phyloP scores from a whole-genome alignment of 495 filamentous ascomycete species.

The Neurospora sp. region DNA sequence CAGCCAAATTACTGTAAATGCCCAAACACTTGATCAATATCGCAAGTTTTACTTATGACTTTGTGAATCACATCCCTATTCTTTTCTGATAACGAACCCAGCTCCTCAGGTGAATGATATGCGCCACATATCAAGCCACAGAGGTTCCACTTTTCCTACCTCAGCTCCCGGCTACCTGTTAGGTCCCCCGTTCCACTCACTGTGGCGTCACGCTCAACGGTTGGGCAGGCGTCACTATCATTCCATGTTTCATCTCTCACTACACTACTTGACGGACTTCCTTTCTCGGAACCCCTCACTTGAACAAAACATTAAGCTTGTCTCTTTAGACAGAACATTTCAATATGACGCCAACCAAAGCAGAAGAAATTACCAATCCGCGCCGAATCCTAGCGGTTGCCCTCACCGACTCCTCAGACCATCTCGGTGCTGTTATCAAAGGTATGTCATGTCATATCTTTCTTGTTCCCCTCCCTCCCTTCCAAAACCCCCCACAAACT shows the following conservation, averaged over 20 bases:
- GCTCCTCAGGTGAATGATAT: neutral
- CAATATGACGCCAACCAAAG: neutral
- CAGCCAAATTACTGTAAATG: no score
- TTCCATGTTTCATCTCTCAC: neutral
- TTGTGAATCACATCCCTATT: no score
- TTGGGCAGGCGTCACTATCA: neutral
- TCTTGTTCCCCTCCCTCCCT: neutral
- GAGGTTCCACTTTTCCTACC: neutral
- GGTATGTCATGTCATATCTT: conserved; percentile 13
- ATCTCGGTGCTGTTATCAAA: conserved; percentile 32
- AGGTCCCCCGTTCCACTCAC: neutral
- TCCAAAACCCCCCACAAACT: neutral
- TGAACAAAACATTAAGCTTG: neutral
- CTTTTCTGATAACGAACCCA: no score
- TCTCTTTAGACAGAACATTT: neutral
- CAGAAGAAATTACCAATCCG: conserved; percentile 31
- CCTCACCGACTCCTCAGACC: conserved; percentile 26
- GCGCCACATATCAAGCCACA: neutral
- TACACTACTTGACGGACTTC: neutral
- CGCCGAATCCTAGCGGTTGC: conserved; percentile 38
- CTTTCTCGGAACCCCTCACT: neutral
- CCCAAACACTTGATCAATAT: no score
- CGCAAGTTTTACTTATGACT: no score
- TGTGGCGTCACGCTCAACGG: neutral
- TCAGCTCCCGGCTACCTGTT: neutral